Base-by-base conservation (phyloP, 202 grass and related monocot genomes). In the Panicum virgatum region DNA sequence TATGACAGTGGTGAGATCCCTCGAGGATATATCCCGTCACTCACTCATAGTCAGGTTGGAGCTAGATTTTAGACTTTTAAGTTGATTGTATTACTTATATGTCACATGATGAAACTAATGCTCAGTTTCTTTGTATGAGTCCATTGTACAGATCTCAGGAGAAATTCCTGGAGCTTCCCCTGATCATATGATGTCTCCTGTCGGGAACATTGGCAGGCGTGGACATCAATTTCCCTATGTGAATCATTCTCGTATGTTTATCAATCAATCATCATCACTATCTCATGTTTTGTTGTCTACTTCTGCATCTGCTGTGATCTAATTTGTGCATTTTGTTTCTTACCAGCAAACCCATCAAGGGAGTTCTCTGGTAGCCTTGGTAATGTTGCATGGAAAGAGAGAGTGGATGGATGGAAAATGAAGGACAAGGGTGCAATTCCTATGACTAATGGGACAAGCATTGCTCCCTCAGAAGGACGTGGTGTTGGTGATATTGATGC, bases 341-440 rank as follows among this genome's bases (percentile, higher is more conserved):
- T 63, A 30, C 57, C 71, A 97, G 91, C 88, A 69, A 97, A 97
- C 56, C 90, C 94, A 14, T 97, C 94, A 26, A 88, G 94, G 73
- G 94, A 97, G 63, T 97, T 97, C 80, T 92, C 93, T 34, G 93
- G 93, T 22, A 96, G 83, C 82, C 90, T 96, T 72, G 91, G 94
- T 44, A 97, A 94, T 89, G 94, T 94, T 72, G 89, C 91, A 12
- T 97, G 91, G 94, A 97, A 97, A 92, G 94, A 97, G 83, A 97
- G 94, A 80, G 94, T 97, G 74, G 94, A 97, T 89, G 94, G 94
- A 22, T 97, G 94, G 94, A 97, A 97, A 86, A 97, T 94, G 91
- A 97, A 97, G 79, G 94, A 94, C 58, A 97, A 92, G 69, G 89
- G 86, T 83, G 87, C 80, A 56, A 80, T 85, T 78, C 89, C 94